phyloP scores from a whole-genome alignment of 805 yeast genomes.

The Saccharomycopsis fodiens region DNA sequence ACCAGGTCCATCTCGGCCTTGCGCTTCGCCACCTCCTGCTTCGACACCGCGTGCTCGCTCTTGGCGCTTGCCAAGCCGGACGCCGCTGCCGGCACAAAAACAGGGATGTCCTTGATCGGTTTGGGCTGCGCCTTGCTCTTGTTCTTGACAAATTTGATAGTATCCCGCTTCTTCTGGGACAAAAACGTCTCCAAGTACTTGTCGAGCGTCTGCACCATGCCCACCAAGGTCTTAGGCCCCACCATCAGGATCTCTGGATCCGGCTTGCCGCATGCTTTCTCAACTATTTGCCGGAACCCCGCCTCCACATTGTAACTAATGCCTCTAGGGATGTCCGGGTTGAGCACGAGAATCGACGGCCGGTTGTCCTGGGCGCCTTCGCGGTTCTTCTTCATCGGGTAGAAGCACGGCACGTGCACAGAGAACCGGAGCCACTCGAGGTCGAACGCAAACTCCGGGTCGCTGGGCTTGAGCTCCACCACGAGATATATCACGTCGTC shows the following conservation, averaged over 20 bases:
- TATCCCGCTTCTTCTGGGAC: constrained; percentile 49
- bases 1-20: background rate
- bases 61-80: background rate
- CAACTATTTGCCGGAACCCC: constrained; percentile 47
- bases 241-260: constrained; percentile 9
- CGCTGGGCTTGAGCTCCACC: constrained; percentile 46
- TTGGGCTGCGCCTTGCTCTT: background rate
- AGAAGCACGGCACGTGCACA: constrained; percentile 45
- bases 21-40: constrained; percentile 3
- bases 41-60: no score
- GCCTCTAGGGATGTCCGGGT: constrained; percentile 65
- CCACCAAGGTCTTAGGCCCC: constrained; percentile 44
- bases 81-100: background rate
- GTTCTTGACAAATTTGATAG: constrained; percentile 48
- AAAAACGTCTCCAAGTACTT: constrained; percentile 50
- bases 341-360: constrained; percentile 51
- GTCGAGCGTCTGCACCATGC: constrained; percentile 50
- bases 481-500: constrained; percentile 32
- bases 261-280: constrained; percentile 21
- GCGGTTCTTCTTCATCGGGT: constrained; percentile 34
- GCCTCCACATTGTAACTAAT: constrained; percentile 56
- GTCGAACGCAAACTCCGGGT: constrained; percentile 69
- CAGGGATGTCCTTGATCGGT: background rate
- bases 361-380: constrained; percentile 20
- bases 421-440: constrained; percentile 44